Evolutionary conservation across 345 rosid species (phyloP), one percentile per base, ranked within the genome.

Genomic region (Durio zibethinus): DNA sequence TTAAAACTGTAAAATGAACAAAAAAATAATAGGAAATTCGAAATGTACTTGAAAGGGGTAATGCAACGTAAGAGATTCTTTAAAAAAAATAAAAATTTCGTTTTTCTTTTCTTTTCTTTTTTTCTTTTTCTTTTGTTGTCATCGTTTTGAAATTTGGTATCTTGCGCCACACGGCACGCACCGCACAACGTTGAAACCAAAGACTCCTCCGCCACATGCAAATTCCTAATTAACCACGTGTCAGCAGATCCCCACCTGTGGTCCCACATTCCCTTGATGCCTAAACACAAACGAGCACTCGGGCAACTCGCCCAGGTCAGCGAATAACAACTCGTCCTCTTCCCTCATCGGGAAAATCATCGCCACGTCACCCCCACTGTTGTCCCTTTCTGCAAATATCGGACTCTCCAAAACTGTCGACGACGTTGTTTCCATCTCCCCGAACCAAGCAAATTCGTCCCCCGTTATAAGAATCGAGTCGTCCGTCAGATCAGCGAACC

Each of bases 241-340:
- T 88, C 82, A 88, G 78, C 85, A 92, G 89, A 91, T 93, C 83
- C 85, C 94, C 4, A 88, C 91, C 63, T 89, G 90, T 54, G 92
- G 86, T 57, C 89, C 94, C 64, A 85, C 84, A 72, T 87, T 92
- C 76, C 88, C 87, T 76, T 85, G 94, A 77, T 86, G 96, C 78
- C 93, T 79, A 72, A 96, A 90, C 68, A 94, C 98, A 78, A 87
- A 61, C 56, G 97, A 88, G 60, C 91, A 97, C 90, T 97, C 99
- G 82, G 99, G 99, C 83, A 97, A 83, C 90, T 96, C 99, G 4
- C 87, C 99, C 12, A 97, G 98, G 85, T 94, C 99, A 60, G 98
- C 98, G 82, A 92, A 94, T 81, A 97, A 75, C 40, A 92, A 92
- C 87, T 97, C 99, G 73, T 97, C 99, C 81, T 94, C 96, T 57